These are phyloP conservation scores for Erythrophleum fordii DNA, from an alignment of 306 rosid genomes.

Conservation along the genomic window DNA sequence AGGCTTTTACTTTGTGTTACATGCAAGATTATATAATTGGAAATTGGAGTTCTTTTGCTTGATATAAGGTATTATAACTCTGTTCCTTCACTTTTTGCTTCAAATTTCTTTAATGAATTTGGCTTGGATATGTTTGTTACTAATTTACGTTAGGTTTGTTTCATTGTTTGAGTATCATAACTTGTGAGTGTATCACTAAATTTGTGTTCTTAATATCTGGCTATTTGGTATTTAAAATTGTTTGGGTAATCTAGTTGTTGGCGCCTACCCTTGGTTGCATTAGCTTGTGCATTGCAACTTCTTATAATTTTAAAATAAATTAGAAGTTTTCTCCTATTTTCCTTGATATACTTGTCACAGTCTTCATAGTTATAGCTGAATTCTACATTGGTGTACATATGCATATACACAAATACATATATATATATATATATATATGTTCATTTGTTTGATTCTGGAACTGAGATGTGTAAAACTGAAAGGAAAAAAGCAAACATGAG, in stretches of 20 bases:
- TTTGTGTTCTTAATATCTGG: not conserved
- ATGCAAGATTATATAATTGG: not conserved
- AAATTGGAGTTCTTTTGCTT: not conserved
- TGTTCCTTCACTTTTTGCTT: not conserved
- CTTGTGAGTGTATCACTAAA: not conserved
- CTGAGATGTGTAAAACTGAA: too few species aligned
- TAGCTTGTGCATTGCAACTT: constrained; percentile 18
- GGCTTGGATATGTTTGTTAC: not conserved
- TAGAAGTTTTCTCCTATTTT: not conserved
- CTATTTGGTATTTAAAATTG: not conserved
- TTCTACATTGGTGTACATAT: too few species aligned
- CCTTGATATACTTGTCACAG: constrained; percentile 1
- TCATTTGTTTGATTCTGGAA: too few species aligned
- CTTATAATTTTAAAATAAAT: not conserved
- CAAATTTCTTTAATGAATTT: not conserved
- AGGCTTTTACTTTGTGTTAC: constrained; percentile 11
- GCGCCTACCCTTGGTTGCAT: constrained; percentile 6
- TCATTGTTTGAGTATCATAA: not conserved
- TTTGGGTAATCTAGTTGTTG: not conserved
- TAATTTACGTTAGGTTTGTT: not conserved
- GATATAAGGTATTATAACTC: not conserved
- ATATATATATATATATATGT: too few species aligned
- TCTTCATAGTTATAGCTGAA: too few species aligned
- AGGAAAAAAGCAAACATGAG: too few species aligned
- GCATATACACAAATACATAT: too few species aligned